Conservation (phyloP, 345 rosid species). For the Zanthoxylum bungeanum region DNA sequence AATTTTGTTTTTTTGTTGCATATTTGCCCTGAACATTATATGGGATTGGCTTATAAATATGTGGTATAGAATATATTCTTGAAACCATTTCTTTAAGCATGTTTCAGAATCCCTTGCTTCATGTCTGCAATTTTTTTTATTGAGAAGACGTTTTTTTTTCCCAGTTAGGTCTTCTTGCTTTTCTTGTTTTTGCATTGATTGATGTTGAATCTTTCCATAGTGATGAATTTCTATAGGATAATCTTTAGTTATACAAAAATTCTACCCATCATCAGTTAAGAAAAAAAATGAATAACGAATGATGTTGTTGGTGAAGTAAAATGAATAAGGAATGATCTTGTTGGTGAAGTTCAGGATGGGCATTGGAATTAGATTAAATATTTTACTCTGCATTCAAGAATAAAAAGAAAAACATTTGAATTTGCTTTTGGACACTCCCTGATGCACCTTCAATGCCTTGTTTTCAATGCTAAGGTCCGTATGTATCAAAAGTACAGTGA, state of each 20-base stretch:
- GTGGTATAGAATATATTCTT: neutral
- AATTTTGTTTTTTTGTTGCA: neutral
- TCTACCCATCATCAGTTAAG: neutral
- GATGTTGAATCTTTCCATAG: neutral
- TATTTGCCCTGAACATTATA: slow-evolving; percentile 7
- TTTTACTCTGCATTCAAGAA: neutral
- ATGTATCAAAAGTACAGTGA: slow-evolving; percentile 91
- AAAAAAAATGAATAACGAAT: neutral
- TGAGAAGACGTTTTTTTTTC: neutral
- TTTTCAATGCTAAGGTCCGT: slow-evolving; percentile 47
- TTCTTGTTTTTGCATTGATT: neutral
- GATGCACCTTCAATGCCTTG: slow-evolving; percentile 19
- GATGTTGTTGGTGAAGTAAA: neutral
- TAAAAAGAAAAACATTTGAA: neutral
- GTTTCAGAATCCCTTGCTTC: neutral
- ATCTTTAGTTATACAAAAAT: neutral
- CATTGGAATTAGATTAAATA: neutral
- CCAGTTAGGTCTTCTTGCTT: neutral
- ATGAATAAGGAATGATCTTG: neutral
- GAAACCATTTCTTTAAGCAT: neutral
- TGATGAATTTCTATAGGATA: neutral
- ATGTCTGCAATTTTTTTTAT: neutral
- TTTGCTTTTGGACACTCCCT: slow-evolving; percentile 11
- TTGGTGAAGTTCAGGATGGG: neutral
- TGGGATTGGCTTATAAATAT: neutral